Evolutionary conservation across 805 yeast genomes (phyloP).

Genomic region (Zygoascus tannicola): DNA sequence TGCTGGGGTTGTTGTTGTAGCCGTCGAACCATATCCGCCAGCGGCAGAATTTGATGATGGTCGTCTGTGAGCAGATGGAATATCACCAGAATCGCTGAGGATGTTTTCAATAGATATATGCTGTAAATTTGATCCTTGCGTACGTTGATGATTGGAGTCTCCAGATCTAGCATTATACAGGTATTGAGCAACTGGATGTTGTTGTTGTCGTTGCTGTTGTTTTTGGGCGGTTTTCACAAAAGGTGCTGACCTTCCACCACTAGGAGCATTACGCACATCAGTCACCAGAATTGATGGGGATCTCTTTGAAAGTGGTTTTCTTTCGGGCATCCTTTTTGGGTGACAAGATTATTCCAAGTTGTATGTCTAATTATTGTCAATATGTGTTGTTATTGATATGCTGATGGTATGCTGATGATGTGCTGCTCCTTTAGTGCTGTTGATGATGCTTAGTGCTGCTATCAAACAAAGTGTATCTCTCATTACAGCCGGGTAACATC

Average conservation of each 20-base stretch:
- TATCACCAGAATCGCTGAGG: conserved; percentile 69
- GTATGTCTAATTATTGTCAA: too few species aligned
- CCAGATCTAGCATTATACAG: neutral
- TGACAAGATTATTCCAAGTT: too few species aligned
- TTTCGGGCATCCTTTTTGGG: conserved; percentile 1
- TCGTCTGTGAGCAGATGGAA: conserved; percentile 69
- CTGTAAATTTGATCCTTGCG: conserved; percentile 37
- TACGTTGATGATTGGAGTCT: conserved; percentile 1
- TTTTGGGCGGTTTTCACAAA: conserved; percentile 20
- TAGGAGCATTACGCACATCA: conserved; percentile 55
- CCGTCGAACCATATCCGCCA: neutral
- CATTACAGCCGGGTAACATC: too few species aligned
- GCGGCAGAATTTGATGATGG: neutral
- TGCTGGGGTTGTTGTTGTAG: neutral
- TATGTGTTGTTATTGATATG: too few species aligned
- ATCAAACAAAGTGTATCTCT: too few species aligned
- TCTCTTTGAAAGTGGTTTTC: conserved; percentile 62
- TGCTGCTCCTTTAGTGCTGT: too few species aligned
- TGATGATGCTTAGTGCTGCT: too few species aligned
- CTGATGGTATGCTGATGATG: too few species aligned
- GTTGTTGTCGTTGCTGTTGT: conserved; percentile 34
- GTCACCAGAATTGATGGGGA: conserved; percentile 93
- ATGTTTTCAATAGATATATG: conserved; percentile 76
- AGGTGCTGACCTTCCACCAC: conserved; percentile 29
- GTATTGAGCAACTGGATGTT: neutral